Evolutionary conservation across 169 alveolate species (phyloP).

Genomic region (Cryptosporidium andersoni): DNA sequence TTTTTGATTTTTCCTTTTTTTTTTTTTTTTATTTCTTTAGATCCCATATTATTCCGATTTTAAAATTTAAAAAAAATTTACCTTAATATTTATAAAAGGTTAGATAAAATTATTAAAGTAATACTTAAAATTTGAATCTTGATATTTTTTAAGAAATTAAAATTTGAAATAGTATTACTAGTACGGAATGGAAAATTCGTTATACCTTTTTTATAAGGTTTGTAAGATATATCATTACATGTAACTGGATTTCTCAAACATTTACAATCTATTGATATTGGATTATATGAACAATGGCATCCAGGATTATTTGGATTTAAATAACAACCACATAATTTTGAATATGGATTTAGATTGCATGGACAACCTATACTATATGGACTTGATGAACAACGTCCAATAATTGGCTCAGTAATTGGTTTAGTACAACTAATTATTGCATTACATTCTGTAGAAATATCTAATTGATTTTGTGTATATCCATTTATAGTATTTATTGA

Average conservation of each 20-base stretch:
- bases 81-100: too few species aligned
- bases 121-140: too few species aligned
- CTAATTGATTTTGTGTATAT: neutral
- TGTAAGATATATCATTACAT: neutral
- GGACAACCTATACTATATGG: slow-evolving; percentile 64
- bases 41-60: too few species aligned
- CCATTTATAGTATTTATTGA: too few species aligned
- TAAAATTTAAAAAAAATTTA: too few species aligned
- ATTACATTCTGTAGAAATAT: slow-evolving; percentile 25
- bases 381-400: slow-evolving; percentile 50
- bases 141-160: too few species aligned
- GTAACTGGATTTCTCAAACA: slow-evolving; percentile 40
- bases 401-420: slow-evolving; percentile 27
- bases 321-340: slow-evolving; percentile 58
- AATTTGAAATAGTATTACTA: too few species aligned
- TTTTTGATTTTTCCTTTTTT: too few species aligned
- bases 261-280: slow-evolving; percentile 29
- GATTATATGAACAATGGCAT: slow-evolving; percentile 49
- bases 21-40: too few species aligned
- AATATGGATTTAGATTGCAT: slow-evolving; percentile 60
- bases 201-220: too few species aligned
- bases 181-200: too few species aligned
- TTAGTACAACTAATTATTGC: slow-evolving; percentile 37
- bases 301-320: slow-evolving; percentile 64
- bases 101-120: too few species aligned